A percentile compares a stretch with the other conserved stretches of the same genome.
Evolutionary conservation across 257 asterid genomes (phyloP).

Genomic region (Ocimum tenuiflorum): DNA sequence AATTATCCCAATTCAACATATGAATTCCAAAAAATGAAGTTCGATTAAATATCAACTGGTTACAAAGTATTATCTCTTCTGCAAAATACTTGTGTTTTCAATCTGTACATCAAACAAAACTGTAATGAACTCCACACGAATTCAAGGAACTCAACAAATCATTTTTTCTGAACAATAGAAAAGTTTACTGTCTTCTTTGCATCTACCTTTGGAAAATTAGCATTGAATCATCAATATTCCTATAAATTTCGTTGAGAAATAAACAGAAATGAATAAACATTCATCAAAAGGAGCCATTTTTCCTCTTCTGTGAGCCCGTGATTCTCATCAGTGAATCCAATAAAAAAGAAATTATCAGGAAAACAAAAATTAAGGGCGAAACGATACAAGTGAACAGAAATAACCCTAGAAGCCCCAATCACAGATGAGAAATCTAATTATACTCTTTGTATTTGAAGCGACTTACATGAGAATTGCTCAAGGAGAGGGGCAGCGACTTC

Average conservation of each 20-base stretch:
- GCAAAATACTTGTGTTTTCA: background rate
- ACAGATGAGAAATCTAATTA: background rate
- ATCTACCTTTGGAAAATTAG: background rate
- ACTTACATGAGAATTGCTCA: conserved; percentile 58
- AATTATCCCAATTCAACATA: background rate
- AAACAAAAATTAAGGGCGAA: too few species aligned
- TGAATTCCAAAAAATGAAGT: background rate
- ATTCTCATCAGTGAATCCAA: background rate
- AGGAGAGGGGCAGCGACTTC: conserved; percentile 76
- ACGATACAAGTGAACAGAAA: background rate
- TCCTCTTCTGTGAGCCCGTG: background rate
- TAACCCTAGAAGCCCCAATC: background rate
- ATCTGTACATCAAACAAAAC: background rate
- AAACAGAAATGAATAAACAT: background rate
- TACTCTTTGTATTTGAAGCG: background rate
- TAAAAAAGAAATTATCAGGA: too few species aligned
- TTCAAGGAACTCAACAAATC: background rate
- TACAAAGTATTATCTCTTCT: background rate
- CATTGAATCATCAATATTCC: background rate
- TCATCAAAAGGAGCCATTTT: background rate
- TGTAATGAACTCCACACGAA: background rate
- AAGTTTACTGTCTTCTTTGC: background rate
- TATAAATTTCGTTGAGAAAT: background rate
- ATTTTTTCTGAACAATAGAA: background rate
- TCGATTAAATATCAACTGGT: background rate